phyloP scores from a whole-genome alignment of 257 asterid genomes.

The Fraxinus pennsylvanica region DNA sequence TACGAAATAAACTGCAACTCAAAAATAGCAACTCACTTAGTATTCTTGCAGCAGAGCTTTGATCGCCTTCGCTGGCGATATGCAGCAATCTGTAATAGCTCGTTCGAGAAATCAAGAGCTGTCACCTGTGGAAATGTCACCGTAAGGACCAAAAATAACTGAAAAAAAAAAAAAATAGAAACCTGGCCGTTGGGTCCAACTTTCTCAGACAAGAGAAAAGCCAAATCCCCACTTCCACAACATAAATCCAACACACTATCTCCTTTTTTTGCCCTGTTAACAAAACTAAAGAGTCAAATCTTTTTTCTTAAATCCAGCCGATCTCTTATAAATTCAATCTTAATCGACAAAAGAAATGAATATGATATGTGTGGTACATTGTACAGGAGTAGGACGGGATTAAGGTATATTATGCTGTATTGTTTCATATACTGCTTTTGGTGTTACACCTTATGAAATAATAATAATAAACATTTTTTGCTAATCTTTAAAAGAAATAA shows the following conservation, averaged over 20 bases:
- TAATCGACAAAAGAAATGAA: too few species aligned
- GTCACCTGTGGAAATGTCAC: slow-evolving; percentile 47
- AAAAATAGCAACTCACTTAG: slow-evolving; percentile 55
- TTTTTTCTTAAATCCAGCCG: background rate
- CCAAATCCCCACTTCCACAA: slow-evolving; percentile 91
- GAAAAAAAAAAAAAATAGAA: background rate
- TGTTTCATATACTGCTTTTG: too few species aligned
- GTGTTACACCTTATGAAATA: too few species aligned
- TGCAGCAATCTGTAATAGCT: slow-evolving; percentile 68
- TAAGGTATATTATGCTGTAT: too few species aligned
- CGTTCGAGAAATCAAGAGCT: slow-evolving; percentile 84
- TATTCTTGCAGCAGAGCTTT: slow-evolving; percentile 69
- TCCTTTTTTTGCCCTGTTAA: slow-evolving; percentile 71
- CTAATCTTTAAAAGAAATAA: too few species aligned
- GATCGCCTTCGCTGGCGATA: slow-evolving; percentile 61
- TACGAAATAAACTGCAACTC: slow-evolving; percentile 15
- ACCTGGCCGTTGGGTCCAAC: slow-evolving; percentile 81
- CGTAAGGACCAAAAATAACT: too few species aligned
- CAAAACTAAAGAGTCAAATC: slow-evolving; percentile 6
- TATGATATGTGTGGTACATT: too few species aligned
- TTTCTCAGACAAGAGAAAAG: slow-evolving; percentile 75
- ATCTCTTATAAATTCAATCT: too few species aligned
- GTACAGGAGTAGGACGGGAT: too few species aligned
- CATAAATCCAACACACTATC: slow-evolving; percentile 77
- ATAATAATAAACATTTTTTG: too few species aligned